Base-by-base conservation (phyloP, 257 asterid genomes). In the Mitragyna speciosa region DNA sequence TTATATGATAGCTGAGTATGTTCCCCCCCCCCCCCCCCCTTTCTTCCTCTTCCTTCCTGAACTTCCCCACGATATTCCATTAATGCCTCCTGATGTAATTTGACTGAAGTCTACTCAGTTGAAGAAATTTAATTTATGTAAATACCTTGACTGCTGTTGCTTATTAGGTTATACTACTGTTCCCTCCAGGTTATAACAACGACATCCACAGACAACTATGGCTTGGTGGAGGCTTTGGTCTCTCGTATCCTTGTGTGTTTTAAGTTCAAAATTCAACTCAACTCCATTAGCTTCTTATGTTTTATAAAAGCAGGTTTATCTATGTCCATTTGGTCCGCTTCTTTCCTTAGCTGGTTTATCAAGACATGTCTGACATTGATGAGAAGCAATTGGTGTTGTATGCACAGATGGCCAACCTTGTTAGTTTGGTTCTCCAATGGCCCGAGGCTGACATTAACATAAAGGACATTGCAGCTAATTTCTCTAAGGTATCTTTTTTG, bases 341-440 rank as follows among this genome's bases (percentile, higher is more conserved):
- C 75, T 66, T 36, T 87, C 79, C 93, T 89, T 87, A 78, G 90
- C 90, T 73, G 82, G 54, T 80, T 81, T 59, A 70, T 72, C 63
- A 80, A 94, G 98, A 96, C 82, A 91, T 94, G 81, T 82, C 93
- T 28, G 94, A 91, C 45, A 83, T 94, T 58, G 85, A 88, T 39
- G 96, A 92, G 92, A 84, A 92, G 79, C 97, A 92, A 83, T 78
- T 94, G 84, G 85, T 96, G 48, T 76, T 94, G 87, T 96, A 96
- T 31, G 98, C 97, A 59, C 99, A 96, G 86, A 93, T 96, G 97
- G 99, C 98, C 77, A 91, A 90, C 91, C 98, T 96, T 74, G 93
- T 94, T 77, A 86, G 78, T 76, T 81, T 91, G 86, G 92, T 94
- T 79, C 98, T 93, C 83, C 93, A 89, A 70, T 89, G 89, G 90